Evolutionary conservation across 495 filamentous ascomycete genomes (phyloP), one percentile per base, ranked within the genome.

Genomic region (Talaromyces proteolyticus): DNA sequence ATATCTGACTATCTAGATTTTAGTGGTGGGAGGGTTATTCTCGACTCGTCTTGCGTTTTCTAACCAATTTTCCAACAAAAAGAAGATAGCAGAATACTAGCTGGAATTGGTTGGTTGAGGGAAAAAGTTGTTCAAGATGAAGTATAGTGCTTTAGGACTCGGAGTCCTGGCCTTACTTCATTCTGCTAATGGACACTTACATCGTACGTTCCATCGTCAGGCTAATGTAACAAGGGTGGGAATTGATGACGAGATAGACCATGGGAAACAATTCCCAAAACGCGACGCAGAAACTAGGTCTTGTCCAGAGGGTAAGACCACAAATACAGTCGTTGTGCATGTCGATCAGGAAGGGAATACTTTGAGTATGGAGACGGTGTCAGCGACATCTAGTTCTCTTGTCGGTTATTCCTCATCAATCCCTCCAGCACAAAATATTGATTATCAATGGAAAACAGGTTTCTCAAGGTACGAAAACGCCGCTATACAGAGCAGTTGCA

Each of bases 291-390:
- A 34, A 14, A 34, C 29, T 34, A 4, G 1, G 1, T 34, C 29
- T 34, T 34, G 29, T 34, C 29, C 29, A 34, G 14, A 4, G 29
- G 29, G 4, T 8, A 34, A 34, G 29, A 34, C 14, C 8, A 34
- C 29, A 34, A 34, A 14, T 14, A 34, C 29, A 1, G 29, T 34
- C 4, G 2, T 34, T 4, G 1, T 34, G 29, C 29, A 34, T 34
- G 29, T 34, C 29, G 14, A 34, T 34, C 29, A 34, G 14, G 8
- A 10, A 14, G 29, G 29, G 4, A 8, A 34, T 8, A 70, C 72
- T 0, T 50, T 86, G 24, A 51, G 55, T 26, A 52, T 58, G 17
- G 61, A 65, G 21, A 60, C 57, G 29, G 8, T 10, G 29, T 34
- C 29, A 14, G 29, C 29, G 8, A 34, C 8, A 34, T 14, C 29